Evolutionary conservation across 805 yeast species (phyloP), one percentile per base, ranked within the genome.

Genomic region (Yarrowia porcina): DNA sequence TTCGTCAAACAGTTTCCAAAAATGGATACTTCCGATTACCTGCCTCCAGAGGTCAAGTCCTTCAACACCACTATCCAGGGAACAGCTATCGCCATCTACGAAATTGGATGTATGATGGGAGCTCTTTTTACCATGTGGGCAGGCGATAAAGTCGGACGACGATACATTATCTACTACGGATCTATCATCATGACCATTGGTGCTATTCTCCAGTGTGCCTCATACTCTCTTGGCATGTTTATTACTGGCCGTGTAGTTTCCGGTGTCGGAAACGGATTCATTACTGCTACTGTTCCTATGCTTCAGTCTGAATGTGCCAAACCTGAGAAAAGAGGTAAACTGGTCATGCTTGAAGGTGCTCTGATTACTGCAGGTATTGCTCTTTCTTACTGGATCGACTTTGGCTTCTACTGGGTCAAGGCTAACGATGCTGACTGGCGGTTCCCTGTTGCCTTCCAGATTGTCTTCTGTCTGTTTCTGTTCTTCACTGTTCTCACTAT

Each of bases 71-170:
- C 50, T 11, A 45, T 45, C 25, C 50, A 45, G 21, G 50, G 50
- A 10, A 45, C 50, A 18, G 50, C 50, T 8, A 45, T 45, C 7
- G 50, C 50, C 50, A 45, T 45, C 61, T 77, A 87, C 63, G 85
- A 89, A 21, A 79, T 84, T 59, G 91, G 92, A 66, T 86, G 90
- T 17, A 35, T 35, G 41, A 20, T 49, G 41, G 57, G 57, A 4
- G 38, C 41, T 23, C 38, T 49, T 9, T 66, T 66, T 45, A 66
- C 49, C 12, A 67, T 67, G 35, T 65, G 66, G 21, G 61, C 64
- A 4, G 93, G 91, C 74, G 90, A 85, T 65, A 72, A 64, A 41
- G 70, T 76, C 57, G 94, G 94, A 61, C 83, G 50, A 45, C 23
- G 50, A 11, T 45, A 45, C 35, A 45, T 45, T 7, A 45, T 45